Percentiles rank a stretch among this genome's conserved stretches.
Evolutionary conservation across 1,139 yeast species (phyloP).

Genomic region (Yamadazyma trypodendri): DNA sequence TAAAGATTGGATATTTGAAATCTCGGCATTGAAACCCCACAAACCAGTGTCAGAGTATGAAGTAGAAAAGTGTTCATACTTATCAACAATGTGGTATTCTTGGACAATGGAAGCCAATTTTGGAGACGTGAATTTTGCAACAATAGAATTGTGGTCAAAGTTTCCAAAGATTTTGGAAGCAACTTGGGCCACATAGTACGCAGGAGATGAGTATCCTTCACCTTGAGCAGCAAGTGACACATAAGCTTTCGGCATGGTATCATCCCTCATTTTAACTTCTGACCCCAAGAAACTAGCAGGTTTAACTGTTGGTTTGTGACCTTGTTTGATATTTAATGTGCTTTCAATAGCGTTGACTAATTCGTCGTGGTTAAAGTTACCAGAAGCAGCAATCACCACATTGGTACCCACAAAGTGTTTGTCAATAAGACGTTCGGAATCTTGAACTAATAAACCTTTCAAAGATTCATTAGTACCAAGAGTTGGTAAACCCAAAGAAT

Average conservation of each 20-base stretch:
- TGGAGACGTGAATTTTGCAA: conserved; percentile 72
- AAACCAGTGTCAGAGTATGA: conserved; percentile 77
- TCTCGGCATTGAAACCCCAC: conserved; percentile 76
- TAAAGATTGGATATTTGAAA: conserved; percentile 54
- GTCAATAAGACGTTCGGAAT: conserved; percentile 54
- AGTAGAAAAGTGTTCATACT: conserved; percentile 66
- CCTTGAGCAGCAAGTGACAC: conserved; percentile 72
- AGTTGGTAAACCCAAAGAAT: conserved; percentile 72
- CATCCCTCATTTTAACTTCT: conserved; percentile 85
- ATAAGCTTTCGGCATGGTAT: conserved; percentile 78
- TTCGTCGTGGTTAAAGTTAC: conserved; percentile 68
- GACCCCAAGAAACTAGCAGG: conserved; percentile 75
- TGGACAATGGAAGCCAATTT: conserved; percentile 75
- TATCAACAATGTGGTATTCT: conserved; percentile 72
- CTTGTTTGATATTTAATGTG: conserved; percentile 46
- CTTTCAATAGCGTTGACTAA: conserved; percentile 64
- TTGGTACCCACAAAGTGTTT: conserved; percentile 61
- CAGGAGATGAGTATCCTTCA: conserved; percentile 61
- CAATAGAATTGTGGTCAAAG: conserved; percentile 53
- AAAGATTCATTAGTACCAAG: conserved; percentile 69
- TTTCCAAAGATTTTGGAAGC: conserved; percentile 71
- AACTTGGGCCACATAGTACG: conserved; percentile 68
- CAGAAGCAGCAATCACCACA: conserved; percentile 69
- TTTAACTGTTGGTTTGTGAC: conserved; percentile 52
- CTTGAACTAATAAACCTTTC: conserved; percentile 54